phyloP scores from a whole-genome alignment of 495 filamentous ascomycete species.

The Aspergillus funiculosus region DNA sequence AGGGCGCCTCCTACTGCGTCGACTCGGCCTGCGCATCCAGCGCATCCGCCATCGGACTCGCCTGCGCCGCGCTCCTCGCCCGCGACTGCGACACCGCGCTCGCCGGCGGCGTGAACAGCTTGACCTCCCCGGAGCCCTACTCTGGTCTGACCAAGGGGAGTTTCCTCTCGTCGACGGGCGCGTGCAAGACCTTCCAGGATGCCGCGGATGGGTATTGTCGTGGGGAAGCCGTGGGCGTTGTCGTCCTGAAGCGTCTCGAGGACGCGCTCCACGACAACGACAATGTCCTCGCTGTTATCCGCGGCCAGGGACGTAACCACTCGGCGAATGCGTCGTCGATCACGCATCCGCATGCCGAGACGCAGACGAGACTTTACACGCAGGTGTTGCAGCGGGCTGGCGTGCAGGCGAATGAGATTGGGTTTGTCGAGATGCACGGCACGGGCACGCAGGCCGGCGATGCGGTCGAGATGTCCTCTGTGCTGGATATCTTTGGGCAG shows the following conservation, averaged over 20 bases:
- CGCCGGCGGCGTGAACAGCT: conserved; percentile 70
- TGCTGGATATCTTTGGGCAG: conserved; percentile 10
- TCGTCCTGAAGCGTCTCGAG: conserved; percentile 3
- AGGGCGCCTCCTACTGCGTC: conserved; percentile 73
- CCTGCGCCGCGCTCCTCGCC: conserved; percentile 69
- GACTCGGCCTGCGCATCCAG: conserved; percentile 89
- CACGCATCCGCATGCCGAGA: conserved; percentile 45
- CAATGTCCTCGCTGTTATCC: conserved; percentile 4
- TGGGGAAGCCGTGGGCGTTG: not conserved
- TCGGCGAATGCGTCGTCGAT: conserved; percentile 38
- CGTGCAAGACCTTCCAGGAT: conserved; percentile 2
- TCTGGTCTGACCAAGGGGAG: conserved; percentile 56
- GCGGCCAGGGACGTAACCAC: conserved; percentile 31
- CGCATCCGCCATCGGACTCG: conserved; percentile 74
- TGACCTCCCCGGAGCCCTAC: conserved; percentile 80
- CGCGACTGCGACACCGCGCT: conserved; percentile 80
- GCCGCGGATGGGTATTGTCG: conserved; percentile 6
- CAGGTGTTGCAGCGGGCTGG: conserved; percentile 39
- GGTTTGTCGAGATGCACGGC: conserved; percentile 8
- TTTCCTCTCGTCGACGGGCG: conserved; percentile 1
- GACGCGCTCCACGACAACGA: conserved; percentile 3
- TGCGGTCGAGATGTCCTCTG: conserved; percentile 19
- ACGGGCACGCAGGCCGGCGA: conserved; percentile 2
- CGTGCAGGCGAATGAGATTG: conserved; percentile 43
- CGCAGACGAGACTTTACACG: conserved; percentile 41